phyloP scores from a whole-genome alignment of 441 rosid species.

The Erysimum pusillum region DNA sequence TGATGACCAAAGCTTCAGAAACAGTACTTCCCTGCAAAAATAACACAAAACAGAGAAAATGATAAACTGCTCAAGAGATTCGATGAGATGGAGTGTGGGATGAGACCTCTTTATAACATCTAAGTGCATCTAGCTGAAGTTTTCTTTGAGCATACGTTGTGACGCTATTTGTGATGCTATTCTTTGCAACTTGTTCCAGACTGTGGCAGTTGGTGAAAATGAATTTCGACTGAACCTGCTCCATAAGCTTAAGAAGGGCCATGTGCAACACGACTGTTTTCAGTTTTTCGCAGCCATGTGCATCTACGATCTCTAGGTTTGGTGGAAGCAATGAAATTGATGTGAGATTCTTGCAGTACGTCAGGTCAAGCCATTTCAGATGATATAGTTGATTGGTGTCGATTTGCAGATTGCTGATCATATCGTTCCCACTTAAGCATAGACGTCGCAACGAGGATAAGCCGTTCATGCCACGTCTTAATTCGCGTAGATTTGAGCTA shows the following conservation, averaged over 20 bases:
- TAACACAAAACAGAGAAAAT: not conserved
- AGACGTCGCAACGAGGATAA: conserved; percentile 24
- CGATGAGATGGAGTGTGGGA: not conserved
- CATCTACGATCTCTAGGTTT: conserved; percentile 15
- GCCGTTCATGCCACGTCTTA: not conserved
- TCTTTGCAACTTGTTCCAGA: conserved; percentile 34
- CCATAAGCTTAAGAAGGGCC: not conserved
- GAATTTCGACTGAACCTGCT: conserved; percentile 27
- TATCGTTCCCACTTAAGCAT: conserved; percentile 21
- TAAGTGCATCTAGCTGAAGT: conserved; percentile 14
- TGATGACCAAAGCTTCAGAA: conserved; percentile 26
- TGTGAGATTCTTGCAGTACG: conserved; percentile 30
- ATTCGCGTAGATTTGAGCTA: not conserved
- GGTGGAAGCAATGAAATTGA: conserved; percentile 39
- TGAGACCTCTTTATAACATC: conserved; percentile 36
- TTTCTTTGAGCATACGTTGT: conserved; percentile 32
- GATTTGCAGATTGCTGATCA: conserved; percentile 31
- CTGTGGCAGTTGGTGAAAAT: conserved; percentile 41
- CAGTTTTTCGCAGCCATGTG: conserved; percentile 29
- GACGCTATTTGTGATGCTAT: conserved; percentile 35
- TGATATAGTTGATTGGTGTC: conserved; percentile 23
- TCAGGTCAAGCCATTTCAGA: conserved; percentile 21
- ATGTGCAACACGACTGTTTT: not conserved
- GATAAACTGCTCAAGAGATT: not conserved
- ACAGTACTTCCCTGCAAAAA: conserved; percentile 9